phyloP scores from a whole-genome alignment of 257 asterid genomes.

The Schizonepeta tenuifolia region DNA sequence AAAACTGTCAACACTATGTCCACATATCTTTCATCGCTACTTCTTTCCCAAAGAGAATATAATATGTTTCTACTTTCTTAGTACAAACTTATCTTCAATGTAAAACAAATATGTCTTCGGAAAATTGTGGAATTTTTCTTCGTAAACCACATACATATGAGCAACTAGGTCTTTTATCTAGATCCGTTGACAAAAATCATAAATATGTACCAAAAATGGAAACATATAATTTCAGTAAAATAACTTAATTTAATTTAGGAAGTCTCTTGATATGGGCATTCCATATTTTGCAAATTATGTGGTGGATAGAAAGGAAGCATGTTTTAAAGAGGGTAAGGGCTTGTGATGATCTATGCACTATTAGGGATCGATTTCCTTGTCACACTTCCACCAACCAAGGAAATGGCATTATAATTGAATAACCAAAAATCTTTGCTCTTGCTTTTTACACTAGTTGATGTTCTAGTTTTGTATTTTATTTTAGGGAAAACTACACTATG shows the following conservation, averaged over 20 bases:
- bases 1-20: too few species aligned
- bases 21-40: too few species aligned
- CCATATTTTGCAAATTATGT: not conserved
- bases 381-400: slow-evolving; percentile 57
- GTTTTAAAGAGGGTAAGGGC: not conserved
- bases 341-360: slow-evolving; percentile 7
- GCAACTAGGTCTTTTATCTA: too few species aligned
- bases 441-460: slow-evolving; percentile 17
- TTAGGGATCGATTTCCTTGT: slow-evolving; percentile 44
- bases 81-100: not conserved
- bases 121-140: not conserved
- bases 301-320: slow-evolving; percentile 26
- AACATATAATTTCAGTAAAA: not conserved
- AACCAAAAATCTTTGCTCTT: slow-evolving; percentile 8
- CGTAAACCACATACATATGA: too few species aligned
- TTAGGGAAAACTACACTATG: too few species aligned
- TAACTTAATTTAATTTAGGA: not conserved
- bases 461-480: not conserved
- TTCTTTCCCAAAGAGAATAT: not conserved
- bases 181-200: too few species aligned
- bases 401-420: not conserved
- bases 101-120: not conserved
- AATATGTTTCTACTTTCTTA: not conserved
- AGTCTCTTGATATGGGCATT: not conserved
- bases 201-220: not conserved